These are phyloP conservation scores for Xylaria acuta DNA, from an alignment of 495 filamentous ascomycete species.

Conservation along the genomic window DNA sequence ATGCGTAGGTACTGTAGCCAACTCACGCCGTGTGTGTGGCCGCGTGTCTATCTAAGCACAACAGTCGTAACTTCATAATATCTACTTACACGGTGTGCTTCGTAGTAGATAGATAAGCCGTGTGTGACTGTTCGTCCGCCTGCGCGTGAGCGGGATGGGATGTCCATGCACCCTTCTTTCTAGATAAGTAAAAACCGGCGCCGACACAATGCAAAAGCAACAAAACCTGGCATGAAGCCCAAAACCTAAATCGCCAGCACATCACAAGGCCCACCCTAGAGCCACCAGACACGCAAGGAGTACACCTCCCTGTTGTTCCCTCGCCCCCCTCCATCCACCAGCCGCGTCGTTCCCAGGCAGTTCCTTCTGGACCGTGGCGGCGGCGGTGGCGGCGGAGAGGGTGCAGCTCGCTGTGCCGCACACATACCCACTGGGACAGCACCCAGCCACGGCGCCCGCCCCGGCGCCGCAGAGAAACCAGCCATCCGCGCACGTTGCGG, in stretches of 20 bases:
- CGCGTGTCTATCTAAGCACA: background rate
- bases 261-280: slow-evolving; percentile 14
- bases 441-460: slow-evolving; percentile 69
- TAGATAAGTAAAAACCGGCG: background rate
- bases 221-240: background rate
- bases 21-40: background rate
- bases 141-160: background rate
- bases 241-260: slow-evolving; percentile 4
- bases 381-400: slow-evolving; percentile 48
- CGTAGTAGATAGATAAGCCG: background rate
- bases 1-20: background rate
- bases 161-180: background rate
- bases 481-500: slow-evolving; percentile 68
- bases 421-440: slow-evolving; percentile 75
- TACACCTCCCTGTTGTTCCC: background rate
- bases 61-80: slow-evolving; percentile 5
- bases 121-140: background rate
- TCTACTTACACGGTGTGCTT: background rate
- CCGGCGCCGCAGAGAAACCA: slow-evolving; percentile 72
- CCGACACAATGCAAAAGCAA: slow-evolving; percentile 13
- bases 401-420: slow-evolving; percentile 77
- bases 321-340: slow-evolving; percentile 3
- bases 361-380: slow-evolving; percentile 67
- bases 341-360: slow-evolving; percentile 39
- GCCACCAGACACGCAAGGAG: slow-evolving; percentile 6